Percentiles rank a stretch among this genome's conserved stretches.
These are phyloP conservation scores for Fusarium anguioides DNA, from an alignment of 2,329 filamentous ascomycete species.

Conservation along the genomic window DNA sequence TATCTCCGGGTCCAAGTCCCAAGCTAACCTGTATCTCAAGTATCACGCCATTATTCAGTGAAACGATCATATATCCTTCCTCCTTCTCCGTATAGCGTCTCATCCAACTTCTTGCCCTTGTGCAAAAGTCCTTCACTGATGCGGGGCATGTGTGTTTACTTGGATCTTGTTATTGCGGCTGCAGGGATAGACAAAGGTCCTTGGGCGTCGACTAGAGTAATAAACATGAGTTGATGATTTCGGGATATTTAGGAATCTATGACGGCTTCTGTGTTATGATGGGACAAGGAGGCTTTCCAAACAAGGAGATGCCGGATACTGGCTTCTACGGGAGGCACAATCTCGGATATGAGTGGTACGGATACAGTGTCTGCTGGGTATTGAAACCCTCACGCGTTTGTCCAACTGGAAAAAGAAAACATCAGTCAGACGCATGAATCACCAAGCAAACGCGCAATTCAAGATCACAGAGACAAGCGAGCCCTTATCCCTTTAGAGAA, in stretches of 20 bases:
- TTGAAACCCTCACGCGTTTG: too few relatives aligned
- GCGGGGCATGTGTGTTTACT: conserved; percentile 28
- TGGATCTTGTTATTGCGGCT: neutral
- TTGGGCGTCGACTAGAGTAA: conserved; percentile 8
- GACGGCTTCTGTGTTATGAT: neutral
- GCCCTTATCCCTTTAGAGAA: too few relatives aligned
- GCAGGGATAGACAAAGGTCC: too few relatives aligned
- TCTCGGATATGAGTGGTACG: neutral
- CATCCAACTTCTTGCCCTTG: conserved; percentile 19
- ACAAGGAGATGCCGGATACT: neutral
- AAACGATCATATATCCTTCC: neutral
- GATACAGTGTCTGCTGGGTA: neutral
- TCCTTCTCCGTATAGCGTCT: conserved; percentile 19
- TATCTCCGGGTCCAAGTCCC: conserved; percentile 21
- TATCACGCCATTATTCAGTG: conserved; percentile 16
- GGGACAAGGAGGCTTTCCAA: neutral
- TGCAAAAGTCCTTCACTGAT: neutral
- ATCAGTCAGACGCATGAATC: neutral
- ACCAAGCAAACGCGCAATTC: neutral
- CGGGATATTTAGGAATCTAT: conserved; percentile 35
- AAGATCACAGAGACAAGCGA: neutral
- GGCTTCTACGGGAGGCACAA: neutral
- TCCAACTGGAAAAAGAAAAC: neutral
- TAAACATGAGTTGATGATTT: neutral
- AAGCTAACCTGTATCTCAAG: neutral